A percentile compares a stretch with the other conserved stretches of the same genome.
Conservation (phyloP, 805 yeast genomes). For the Starmerella potacharoeniae region DNA sequence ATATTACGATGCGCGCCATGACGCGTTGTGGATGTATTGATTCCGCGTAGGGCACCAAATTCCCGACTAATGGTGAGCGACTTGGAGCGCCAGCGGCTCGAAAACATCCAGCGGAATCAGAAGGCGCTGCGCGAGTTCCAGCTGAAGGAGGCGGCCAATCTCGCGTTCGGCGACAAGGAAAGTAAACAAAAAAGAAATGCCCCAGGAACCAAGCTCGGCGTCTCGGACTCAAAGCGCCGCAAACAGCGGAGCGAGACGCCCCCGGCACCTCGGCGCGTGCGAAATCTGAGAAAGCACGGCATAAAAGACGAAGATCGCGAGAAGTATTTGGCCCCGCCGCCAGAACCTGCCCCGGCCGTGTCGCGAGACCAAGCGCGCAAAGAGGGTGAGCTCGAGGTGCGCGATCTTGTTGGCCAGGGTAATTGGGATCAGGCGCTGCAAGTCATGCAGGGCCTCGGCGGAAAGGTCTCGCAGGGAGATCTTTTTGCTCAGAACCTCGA, state of each 20-base stretch:
- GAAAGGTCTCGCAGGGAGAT: slow-evolving; percentile 29
- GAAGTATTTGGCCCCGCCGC: slow-evolving; percentile 3
- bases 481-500: slow-evolving; percentile 37
- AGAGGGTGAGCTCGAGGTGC: slow-evolving; percentile 28
- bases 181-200: slow-evolving; percentile 21
- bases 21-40: background rate
- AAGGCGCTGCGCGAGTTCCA: slow-evolving; percentile 62
- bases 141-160: slow-evolving; percentile 45
- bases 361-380: slow-evolving; percentile 36
- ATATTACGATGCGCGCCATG: background rate
- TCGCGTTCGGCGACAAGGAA: slow-evolving; percentile 41
- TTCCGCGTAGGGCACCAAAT: background rate
- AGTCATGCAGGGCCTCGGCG: slow-evolving; percentile 24
- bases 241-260: slow-evolving; percentile 17
- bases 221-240: slow-evolving; percentile 12
- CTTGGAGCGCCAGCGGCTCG: slow-evolving; percentile 27
- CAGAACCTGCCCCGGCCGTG: slow-evolving; percentile 20
- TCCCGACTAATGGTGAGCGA: slow-evolving; percentile 23
- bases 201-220: slow-evolving; percentile 21
- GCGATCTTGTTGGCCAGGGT: slow-evolving; percentile 28
- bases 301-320: slow-evolving; percentile 24
- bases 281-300: slow-evolving; percentile 40
- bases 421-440: slow-evolving; percentile 31
- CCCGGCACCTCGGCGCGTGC: slow-evolving; percentile 11
- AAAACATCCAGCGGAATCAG: slow-evolving; percentile 63